Conservation (phyloP, 1,284 basidiomycete genomes). For the Pseudozyma sp. region DNA sequence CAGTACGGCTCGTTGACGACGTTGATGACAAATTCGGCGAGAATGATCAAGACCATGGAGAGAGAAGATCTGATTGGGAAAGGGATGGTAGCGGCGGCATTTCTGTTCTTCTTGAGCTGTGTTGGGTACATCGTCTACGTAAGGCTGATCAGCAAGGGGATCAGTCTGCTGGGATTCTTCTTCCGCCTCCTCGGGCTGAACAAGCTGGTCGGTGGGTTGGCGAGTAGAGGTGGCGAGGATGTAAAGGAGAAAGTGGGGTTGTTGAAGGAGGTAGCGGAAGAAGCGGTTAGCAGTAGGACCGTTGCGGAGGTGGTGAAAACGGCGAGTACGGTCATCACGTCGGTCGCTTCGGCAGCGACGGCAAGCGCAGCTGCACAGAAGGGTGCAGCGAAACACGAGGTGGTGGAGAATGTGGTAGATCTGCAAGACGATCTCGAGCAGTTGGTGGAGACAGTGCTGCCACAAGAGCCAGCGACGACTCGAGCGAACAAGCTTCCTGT, state of each 20-base stretch:
- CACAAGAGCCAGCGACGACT: constrained; percentile 12
- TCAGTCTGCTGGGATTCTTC: constrained; percentile 53
- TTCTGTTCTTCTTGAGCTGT: constrained; percentile 62
- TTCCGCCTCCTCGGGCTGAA: constrained; percentile 43
- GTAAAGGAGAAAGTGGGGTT: constrained; percentile 36
- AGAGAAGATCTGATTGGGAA: constrained; percentile 61
- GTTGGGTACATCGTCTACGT: constrained; percentile 65
- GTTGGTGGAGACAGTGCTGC: constrained; percentile 23
- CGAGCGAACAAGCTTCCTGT: constrained; percentile 30
- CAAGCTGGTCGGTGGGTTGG: constrained; percentile 30
- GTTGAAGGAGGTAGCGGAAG: constrained; percentile 14
- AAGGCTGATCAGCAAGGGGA: constrained; percentile 57
- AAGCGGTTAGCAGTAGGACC: constrained; percentile 5
- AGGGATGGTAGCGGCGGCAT: constrained; percentile 49
- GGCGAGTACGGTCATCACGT: constrained; percentile 21
- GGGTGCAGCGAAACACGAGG: constrained; percentile 5
- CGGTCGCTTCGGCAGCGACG: constrained; percentile 15
- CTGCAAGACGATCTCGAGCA: constrained; percentile 34
- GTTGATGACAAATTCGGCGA: constrained; percentile 59
- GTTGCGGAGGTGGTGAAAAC: constrained; percentile 9
- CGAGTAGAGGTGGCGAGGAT: constrained; percentile 16
- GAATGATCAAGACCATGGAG: constrained; percentile 66
- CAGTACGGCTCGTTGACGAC: constrained; percentile 61
- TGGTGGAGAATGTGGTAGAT: constrained; percentile 25
- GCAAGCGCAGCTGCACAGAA: constrained; percentile 20